Evolutionary conservation across 495 filamentous ascomycete species (phyloP).

Genomic region (Aspergillus nanangensis): DNA sequence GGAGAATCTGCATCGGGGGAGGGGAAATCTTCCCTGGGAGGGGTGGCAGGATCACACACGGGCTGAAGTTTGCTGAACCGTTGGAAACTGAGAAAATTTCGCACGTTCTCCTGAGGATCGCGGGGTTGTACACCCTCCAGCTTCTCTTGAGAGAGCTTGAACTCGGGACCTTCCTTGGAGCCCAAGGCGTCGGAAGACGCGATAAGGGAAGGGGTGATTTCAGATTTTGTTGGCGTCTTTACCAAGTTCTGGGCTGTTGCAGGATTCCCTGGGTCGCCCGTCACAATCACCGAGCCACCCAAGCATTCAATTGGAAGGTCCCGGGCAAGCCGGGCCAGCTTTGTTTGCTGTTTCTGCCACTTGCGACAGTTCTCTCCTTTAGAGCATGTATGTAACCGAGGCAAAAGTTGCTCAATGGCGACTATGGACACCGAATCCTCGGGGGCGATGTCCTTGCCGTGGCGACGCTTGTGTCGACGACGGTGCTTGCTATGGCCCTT

Average conservation of each 20-base stretch:
- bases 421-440: constrained; percentile 86
- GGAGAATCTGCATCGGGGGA: constrained; percentile 32
- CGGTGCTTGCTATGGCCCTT: constrained; percentile 27
- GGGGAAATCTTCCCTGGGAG: constrained; percentile 47
- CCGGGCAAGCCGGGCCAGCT: constrained; percentile 17
- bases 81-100: constrained; percentile 81
- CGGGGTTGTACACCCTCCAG: constrained; percentile 61
- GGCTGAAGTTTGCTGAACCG: constrained; percentile 43
- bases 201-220: constrained; percentile 63
- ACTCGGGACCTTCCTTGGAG: constrained; percentile 45
- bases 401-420: constrained; percentile 82
- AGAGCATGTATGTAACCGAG: constrained; percentile 77
- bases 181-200: constrained; percentile 90
- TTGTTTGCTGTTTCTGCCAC: constrained; percentile 63
- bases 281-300: constrained; percentile 36
- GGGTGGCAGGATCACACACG: constrained; percentile 35
- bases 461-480: constrained; percentile 35
- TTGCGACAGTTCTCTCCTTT: constrained; percentile 89
- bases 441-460: constrained; percentile 62
- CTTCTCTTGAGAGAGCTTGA: constrained; percentile 65
- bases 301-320: constrained; percentile 15
- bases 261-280: constrained; percentile 69
- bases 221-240: constrained; percentile 30
- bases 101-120: constrained; percentile 88
- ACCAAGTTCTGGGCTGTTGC: constrained; percentile 46